Evolutionary conservation across 129 eudicot species (phyloP), one percentile per base, ranked within the genome.

Genomic region (Mikania micrantha): DNA sequence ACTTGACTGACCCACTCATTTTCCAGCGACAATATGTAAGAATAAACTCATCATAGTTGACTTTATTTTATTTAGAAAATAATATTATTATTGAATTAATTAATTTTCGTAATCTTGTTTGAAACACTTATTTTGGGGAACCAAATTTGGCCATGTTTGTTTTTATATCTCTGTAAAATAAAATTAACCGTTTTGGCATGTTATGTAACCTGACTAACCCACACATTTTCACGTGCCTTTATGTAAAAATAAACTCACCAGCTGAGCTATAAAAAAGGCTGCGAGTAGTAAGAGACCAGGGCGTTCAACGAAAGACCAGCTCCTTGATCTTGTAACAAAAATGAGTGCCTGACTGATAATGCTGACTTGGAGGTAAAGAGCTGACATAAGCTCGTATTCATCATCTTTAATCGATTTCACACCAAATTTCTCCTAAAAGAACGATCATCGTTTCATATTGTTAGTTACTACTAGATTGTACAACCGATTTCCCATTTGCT

Each of bases 271-370:
- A 8, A 88, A 2, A 47, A 91, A 91, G 54, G 97, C 97, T 4
- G 21, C 13, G 59, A 85, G 32, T 11, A 91, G 96, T 36, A 87
- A 74, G 31, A 81, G 63, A 44, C 97, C 97, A 13, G 97, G 97
- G 6, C 96, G 90, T 76, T 91, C 97, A 1, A 87, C 40, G 25
- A 59, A 91, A 17, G 97, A 91, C 88, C 88, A 91, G 69, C 97
- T 85, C 34, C 97, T 76, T 8, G 97, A 91, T 25, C 97, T 81
- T 63, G 97, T 91, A 0, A 91, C 97, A 40, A 91, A 91, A 49
- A 91, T 91, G 66, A 91, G 90, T 15, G 97, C 97, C 71, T 91
- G 97, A 66, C 97, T 91, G 27, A 91, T 75, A 21, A 87, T 91
- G 49, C 97, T 91, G 28, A 91, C 96, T 83, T 91, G 97, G 29